Evolutionary conservation across 352 stramenopile species (phyloP).

Genomic region (Phytophthora gonapodyides): DNA sequence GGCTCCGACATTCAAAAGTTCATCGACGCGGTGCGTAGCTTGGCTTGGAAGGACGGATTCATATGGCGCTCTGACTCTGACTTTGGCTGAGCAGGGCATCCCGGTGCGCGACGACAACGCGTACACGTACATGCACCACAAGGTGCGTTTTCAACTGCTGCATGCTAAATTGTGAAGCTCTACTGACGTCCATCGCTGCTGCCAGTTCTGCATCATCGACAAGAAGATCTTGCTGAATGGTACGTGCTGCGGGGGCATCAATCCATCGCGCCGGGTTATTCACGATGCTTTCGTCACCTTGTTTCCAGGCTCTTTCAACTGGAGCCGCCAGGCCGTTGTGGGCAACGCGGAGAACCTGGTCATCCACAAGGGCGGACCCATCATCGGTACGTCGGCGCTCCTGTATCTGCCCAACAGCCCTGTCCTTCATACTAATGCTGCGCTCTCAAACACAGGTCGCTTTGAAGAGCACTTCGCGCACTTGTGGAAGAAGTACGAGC

Average conservation of each 20-base stretch:
- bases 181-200: constrained; percentile 4
- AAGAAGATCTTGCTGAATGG: constrained; percentile 63
- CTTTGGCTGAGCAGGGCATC: constrained; percentile 48
- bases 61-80: neutral
- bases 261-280: neutral
- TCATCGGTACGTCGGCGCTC: constrained; percentile 43
- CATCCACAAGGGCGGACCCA: constrained; percentile 51
- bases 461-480: constrained; percentile 69
- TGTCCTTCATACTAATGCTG: constrained; percentile 3
- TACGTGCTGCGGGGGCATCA: constrained; percentile 8
- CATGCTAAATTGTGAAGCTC: neutral
- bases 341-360: constrained; percentile 74
- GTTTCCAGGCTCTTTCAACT: constrained; percentile 67
- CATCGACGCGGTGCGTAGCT: constrained; percentile 54
- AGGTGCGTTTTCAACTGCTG: constrained; percentile 33
- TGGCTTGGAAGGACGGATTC: neutral
- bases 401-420: neutral
- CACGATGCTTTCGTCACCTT: neutral
- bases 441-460: constrained; percentile 28
- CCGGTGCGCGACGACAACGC: constrained; percentile 63
- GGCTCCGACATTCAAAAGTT: constrained; percentile 80
- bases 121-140: constrained; percentile 74
- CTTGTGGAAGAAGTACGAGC: constrained; percentile 64
- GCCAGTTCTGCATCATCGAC: constrained; percentile 75
- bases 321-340: constrained; percentile 68